Base-by-base conservation (phyloP, 2,329 filamentous ascomycete species). In the Stachybotrys chlorohalonatus region DNA sequence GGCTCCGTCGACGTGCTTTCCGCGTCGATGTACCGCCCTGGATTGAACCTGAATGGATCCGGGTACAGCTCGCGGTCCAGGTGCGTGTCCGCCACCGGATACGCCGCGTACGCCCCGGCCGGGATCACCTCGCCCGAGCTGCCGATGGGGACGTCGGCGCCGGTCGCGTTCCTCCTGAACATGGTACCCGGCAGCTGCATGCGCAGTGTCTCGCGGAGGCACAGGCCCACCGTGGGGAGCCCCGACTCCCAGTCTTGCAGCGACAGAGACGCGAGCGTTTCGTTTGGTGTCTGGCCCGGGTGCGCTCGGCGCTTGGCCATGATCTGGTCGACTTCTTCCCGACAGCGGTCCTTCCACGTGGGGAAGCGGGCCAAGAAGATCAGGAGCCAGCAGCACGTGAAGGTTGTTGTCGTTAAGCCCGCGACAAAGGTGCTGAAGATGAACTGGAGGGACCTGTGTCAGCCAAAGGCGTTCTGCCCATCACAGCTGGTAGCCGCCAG, bases 341-440 rank as follows among this genome's bases (percentile, higher is more conserved):
- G 75, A 1, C 75, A 66, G 50, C 70, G 68, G 11, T 54, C 57
- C 42, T 73, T 70, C 82, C 82, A 76, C 53, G 74, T 54, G 15
- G 71, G 64, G 60, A 78, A 62, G 53, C 73, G 55, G 53, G 78
- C 64, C 53, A 85, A 69, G 70, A 78, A 73, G 63, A 74, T 57
- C 57, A 83, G 63, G 57, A 82, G 66, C 72, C 75, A 82, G 2
- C 75, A 74, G 24, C 1, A 77, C 75, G 58, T 80, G 82, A 62
- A 81, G 74, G 46, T 79, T 79, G 30, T 69, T 78, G 65, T 83
- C 84, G n/a, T 82, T 59, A 39, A 79, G 68, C n/a, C 80, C 80
- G 1, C 80, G 80, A 61, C 80, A 82, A 3, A 84, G 66, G 0
- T 77, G 68, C 11, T 75, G 74, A n/a, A 83, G 66, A 81, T 70